Evolutionary conservation across 495 filamentous ascomycete genomes (phyloP).

Genomic region (Paragyromitra xinjiangensis): DNA sequence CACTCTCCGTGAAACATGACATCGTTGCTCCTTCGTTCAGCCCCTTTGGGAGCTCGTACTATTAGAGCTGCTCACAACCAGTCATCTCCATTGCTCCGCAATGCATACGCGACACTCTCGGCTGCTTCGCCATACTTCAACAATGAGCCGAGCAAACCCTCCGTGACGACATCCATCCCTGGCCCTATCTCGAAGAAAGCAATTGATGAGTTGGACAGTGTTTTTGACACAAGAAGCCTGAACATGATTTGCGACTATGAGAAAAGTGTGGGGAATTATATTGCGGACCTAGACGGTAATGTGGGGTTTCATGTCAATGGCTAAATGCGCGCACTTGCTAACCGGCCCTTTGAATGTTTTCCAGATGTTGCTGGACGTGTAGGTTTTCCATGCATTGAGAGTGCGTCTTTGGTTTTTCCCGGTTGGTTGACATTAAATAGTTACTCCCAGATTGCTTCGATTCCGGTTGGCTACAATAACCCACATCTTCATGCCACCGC

Average conservation of each 20-base stretch:
- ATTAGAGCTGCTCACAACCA: slow-evolving; percentile 17
- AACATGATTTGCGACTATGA: slow-evolving; percentile 91
- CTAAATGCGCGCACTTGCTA: slow-evolving; percentile 58
- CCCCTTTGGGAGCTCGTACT: slow-evolving; percentile 33
- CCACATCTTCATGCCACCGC: slow-evolving; percentile 76
- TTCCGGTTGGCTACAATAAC: slow-evolving; percentile 97
- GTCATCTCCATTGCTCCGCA: slow-evolving; percentile 19
- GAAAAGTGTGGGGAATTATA: slow-evolving; percentile 77
- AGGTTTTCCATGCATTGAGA: slow-evolving; percentile 59
- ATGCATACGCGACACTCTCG: slow-evolving; percentile 46
- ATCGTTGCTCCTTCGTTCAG: slow-evolving; percentile 44
- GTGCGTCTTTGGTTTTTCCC: slow-evolving; percentile 32
- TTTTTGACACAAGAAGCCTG: slow-evolving; percentile 92
- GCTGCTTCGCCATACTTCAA: slow-evolving; percentile 66
- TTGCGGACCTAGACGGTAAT: slow-evolving; percentile 90
- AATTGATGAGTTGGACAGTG: slow-evolving; percentile 76
- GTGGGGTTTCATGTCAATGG: slow-evolving; percentile 55
- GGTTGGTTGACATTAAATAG: slow-evolving; percentile 60
- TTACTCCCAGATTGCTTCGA: slow-evolving; percentile 96
- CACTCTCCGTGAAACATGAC: slow-evolving; percentile 49
- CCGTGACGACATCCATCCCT: slow-evolving; percentile 77
- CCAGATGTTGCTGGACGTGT: slow-evolving; percentile 74
- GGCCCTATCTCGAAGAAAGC: slow-evolving; percentile 79
- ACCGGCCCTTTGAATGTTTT: slow-evolving; percentile 60
- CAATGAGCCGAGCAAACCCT: slow-evolving; percentile 79